A percentile compares a stretch with the other conserved stretches of the same genome.
Conservation (phyloP, 2,329 filamentous ascomycete genomes). For the Pestalotiopsis sp. region DNA sequence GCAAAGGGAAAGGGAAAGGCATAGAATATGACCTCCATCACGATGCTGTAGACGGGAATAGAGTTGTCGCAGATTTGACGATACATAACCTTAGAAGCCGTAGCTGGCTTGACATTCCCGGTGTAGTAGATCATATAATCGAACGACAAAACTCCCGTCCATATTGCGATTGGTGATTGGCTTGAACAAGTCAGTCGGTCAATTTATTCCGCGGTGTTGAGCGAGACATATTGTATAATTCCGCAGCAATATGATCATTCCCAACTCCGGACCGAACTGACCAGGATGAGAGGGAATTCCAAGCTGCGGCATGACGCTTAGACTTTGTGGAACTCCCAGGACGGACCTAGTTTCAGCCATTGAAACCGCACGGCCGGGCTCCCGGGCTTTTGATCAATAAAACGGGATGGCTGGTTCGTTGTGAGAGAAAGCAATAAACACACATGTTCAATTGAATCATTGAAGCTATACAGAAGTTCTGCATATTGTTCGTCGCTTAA, state of each 20-base stretch:
- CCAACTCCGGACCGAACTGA: neutral
- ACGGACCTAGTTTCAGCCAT: neutral
- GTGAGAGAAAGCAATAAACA: neutral
- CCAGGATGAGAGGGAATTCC: neutral
- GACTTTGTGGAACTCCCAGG: neutral
- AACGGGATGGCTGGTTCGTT: neutral
- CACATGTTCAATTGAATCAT: neutral
- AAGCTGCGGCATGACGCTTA: neutral
- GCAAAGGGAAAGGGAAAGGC: conserved; percentile 34
- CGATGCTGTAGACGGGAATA: neutral
- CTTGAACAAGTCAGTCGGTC: neutral
- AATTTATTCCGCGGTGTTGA: neutral
- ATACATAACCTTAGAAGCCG: neutral
- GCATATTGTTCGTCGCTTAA: neutral
- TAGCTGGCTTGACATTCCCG: neutral
- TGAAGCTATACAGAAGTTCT: neutral
- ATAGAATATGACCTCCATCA: neutral
- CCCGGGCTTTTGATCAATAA: neutral
- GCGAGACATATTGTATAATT: neutral
- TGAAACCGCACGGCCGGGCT: neutral
- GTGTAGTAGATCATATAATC: neutral
- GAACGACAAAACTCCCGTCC: neutral
- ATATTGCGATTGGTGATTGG: neutral
- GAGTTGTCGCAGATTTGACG: neutral
- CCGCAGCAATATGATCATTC: neutral